phyloP scores from a whole-genome alignment of 192 early-diverging fungal genomes.

The Pecoramyces ruminantium region DNA sequence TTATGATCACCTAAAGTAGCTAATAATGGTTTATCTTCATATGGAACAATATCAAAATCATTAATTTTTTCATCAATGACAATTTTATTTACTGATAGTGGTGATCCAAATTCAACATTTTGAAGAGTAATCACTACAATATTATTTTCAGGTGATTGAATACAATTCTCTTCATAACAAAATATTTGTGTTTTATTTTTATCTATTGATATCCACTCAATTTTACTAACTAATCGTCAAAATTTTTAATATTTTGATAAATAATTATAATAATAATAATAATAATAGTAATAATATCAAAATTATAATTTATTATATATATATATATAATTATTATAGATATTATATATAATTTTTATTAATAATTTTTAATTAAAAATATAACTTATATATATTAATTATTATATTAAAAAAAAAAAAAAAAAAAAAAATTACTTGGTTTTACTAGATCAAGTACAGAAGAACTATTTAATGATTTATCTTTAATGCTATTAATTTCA shows the following conservation, averaged over 20 bases:
- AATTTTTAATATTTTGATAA: too few relatives aligned
- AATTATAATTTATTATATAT: too few relatives aligned
- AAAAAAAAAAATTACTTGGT: neutral
- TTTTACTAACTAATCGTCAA: neutral
- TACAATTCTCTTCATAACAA: neutral
- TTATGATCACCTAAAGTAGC: neutral
- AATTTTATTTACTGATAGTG: neutral
- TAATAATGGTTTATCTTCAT: neutral
- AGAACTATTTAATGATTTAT: too few relatives aligned
- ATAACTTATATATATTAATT: too few relatives aligned
- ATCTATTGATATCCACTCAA: neutral
- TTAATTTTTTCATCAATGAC: neutral
- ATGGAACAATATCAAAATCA: neutral
- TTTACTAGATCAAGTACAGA: neutral
- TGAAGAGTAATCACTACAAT: neutral
- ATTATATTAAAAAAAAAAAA: too few relatives aligned
- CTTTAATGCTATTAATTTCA: too few relatives aligned
- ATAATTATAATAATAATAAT: too few relatives aligned
- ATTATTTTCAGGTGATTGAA: neutral
- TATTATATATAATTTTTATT: too few relatives aligned
- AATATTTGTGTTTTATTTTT: neutral
- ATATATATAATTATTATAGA: too few relatives aligned
- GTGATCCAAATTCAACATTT: neutral
- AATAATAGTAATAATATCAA: too few relatives aligned
- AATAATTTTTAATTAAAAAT: too few relatives aligned